Percentiles rank a stretch among this genome's conserved stretches.
phyloP scores from a whole-genome alignment of 192 early-diverging fungal species.

The Coemansia sp. region DNA sequence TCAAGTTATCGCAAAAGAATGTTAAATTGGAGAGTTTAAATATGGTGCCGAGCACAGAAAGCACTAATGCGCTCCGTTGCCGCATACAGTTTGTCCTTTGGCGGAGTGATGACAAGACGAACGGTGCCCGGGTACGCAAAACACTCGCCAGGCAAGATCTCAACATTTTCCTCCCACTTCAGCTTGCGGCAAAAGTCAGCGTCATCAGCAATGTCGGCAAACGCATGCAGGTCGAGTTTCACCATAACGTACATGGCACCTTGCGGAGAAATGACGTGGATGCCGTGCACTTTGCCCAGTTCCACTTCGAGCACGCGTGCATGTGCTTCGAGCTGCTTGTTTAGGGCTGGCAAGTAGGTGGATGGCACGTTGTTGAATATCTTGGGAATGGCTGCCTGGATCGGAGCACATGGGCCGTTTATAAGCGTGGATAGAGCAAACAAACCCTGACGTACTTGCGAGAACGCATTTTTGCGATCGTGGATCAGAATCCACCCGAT shows the following conservation, averaged over 20 bases:
- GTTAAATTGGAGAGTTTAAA: conserved; percentile 11
- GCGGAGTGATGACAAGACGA: conserved; percentile 80
- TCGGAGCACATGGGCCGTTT: conserved; percentile 75
- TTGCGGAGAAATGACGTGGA: conserved; percentile 78
- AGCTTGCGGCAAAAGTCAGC: conserved; percentile 82
- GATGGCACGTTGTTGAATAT: conserved; percentile 73
- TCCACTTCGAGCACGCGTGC: conserved; percentile 64
- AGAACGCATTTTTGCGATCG: conserved; percentile 57
- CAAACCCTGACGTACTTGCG: conserved; percentile 69
- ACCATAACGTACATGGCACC: conserved; percentile 96
- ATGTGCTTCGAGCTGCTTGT: conserved; percentile 68
- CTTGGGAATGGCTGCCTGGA: conserved; percentile 76
- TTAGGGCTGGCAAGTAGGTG: conserved; percentile 67
- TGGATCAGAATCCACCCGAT: conserved; percentile 86
- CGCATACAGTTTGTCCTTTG: conserved; percentile 67
- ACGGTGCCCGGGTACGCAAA: conserved; percentile 80
- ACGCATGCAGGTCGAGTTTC: conserved; percentile 64
- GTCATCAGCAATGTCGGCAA: conserved; percentile 73
- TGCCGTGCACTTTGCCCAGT: conserved; percentile 66
- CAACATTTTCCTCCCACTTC: conserved; percentile 78
- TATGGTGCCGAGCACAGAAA: conserved; percentile 75
- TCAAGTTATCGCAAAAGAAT: too few relatives aligned
- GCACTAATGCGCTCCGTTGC: conserved; percentile 74
- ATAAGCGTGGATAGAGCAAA: conserved; percentile 74
- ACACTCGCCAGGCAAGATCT: conserved; percentile 81